These are phyloP conservation scores for Ulmus americana DNA, from an alignment of 331 rosid genomes.

Conservation along the genomic window DNA sequence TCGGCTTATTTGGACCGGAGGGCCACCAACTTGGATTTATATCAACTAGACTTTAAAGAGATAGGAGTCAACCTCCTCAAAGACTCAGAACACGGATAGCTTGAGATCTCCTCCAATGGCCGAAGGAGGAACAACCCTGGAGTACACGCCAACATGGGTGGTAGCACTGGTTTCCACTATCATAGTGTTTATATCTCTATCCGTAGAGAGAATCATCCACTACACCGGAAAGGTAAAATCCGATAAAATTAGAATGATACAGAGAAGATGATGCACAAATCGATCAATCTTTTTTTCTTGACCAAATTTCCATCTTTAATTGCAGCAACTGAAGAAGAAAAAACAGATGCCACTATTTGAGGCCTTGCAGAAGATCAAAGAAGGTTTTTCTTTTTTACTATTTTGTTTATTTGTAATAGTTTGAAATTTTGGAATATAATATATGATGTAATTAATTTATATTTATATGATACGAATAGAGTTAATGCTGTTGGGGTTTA, in stretches of 20 bases:
- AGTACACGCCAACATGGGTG: conserved; percentile 78
- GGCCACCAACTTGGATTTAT: too few relatives aligned
- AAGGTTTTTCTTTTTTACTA: conserved; percentile 22
- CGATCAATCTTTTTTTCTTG: neutral
- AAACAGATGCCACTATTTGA: conserved; percentile 55
- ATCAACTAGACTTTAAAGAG: too few relatives aligned
- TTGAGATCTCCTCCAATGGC: conserved; percentile 1
- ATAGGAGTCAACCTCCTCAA: neutral
- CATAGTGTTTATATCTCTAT: conserved; percentile 57
- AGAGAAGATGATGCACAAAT: too few relatives aligned
- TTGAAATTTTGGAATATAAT: neutral
- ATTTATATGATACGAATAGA: conserved; percentile 18
- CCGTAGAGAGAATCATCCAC: conserved; percentile 47
- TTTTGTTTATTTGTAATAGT: neutral
- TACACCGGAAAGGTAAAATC: conserved; percentile 29
- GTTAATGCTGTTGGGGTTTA: conserved; percentile 62
- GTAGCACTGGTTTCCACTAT: conserved; percentile 60
- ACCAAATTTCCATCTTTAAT: neutral
- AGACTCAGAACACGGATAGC: too few relatives aligned
- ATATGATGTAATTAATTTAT: too few relatives aligned
- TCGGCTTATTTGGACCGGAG: too few relatives aligned
- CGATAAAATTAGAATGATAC: too few relatives aligned
- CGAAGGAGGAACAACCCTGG: conserved; percentile 35
- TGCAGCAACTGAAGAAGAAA: conserved; percentile 30
- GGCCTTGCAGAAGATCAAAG: conserved; percentile 68